Percentiles rank a stretch among this genome's conserved stretches.
These are phyloP conservation scores for Psophocarpus tetragonolobus DNA, from an alignment of 306 rosid species.

Conservation along the genomic window DNA sequence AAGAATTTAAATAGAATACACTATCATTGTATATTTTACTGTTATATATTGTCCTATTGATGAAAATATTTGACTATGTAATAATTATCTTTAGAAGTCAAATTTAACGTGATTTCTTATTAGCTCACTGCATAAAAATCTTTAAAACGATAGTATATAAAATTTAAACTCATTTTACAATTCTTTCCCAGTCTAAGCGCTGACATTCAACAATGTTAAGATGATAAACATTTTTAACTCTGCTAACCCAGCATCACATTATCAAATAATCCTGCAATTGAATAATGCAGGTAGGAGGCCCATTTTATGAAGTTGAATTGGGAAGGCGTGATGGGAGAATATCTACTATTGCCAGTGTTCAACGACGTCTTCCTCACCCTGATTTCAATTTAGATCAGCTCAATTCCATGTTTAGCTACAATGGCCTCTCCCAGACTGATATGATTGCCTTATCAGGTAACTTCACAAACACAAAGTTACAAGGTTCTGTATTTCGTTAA, in stretches of 20 bases:
- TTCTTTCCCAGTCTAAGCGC: neutral
- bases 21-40: too few relatives aligned
- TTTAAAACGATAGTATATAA: neutral
- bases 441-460: constrained; percentile 74
- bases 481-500: neutral
- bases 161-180: neutral
- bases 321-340: constrained; percentile 73
- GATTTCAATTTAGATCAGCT: constrained; percentile 49
- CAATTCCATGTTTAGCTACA: constrained; percentile 46
- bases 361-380: constrained; percentile 61
- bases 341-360: constrained; percentile 53
- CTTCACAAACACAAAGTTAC: neutral
- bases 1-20: neutral
- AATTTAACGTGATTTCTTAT: neutral
- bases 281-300: constrained; percentile 68
- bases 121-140: too few relatives aligned
- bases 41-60: too few relatives aligned
- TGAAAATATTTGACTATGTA: too few relatives aligned
- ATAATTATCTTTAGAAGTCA: neutral
- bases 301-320: constrained; percentile 65
- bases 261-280: neutral
- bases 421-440: constrained; percentile 63
- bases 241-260: neutral
- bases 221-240: neutral
- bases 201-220: neutral